Evolutionary conservation across 2,329 filamentous ascomycete species (phyloP).

Genomic region (Coniella lustricola): DNA sequence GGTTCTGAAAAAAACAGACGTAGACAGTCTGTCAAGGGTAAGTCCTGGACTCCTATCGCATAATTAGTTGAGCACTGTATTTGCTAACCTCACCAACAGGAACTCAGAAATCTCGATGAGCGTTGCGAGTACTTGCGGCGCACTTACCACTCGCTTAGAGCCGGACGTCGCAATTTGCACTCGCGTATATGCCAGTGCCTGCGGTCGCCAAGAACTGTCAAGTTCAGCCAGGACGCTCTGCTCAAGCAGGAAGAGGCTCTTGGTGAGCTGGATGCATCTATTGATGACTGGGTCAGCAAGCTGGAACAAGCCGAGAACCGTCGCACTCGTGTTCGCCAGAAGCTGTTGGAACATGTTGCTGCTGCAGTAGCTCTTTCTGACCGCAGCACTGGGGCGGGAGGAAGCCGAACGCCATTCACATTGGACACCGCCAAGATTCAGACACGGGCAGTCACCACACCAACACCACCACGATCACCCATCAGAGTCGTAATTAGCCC

Average conservation of each 20-base stretch:
- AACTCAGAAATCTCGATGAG: conserved; percentile 69
- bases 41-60: conserved; percentile 14
- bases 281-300: conserved; percentile 75
- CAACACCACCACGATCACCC: conserved; percentile 54
- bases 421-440: conserved; percentile 29
- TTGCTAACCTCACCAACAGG: conserved; percentile 34
- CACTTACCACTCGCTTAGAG: conserved; percentile 67
- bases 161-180: conserved; percentile 71
- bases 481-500: conserved; percentile 33
- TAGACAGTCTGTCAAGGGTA: conserved; percentile 59
- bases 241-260: conserved; percentile 75
- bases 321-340: conserved; percentile 67
- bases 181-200: conserved; percentile 71
- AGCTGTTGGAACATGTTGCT: conserved; percentile 74
- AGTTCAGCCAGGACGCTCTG: conserved; percentile 67
- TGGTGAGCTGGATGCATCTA: conserved; percentile 67
- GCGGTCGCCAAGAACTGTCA: conserved; percentile 61
- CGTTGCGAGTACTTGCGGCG: conserved; percentile 71
- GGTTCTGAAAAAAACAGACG: conserved; percentile 54
- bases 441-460: conserved; percentile 34
- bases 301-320: conserved; percentile 76
- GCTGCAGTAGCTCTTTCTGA: conserved; percentile 53
- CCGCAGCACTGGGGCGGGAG: conserved; percentile 26
- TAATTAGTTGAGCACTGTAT: too few species aligned
- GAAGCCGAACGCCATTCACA: conserved; percentile 35